Conservation (phyloP, 306 rosid genomes). For the Ormosia semicastrata region DNA sequence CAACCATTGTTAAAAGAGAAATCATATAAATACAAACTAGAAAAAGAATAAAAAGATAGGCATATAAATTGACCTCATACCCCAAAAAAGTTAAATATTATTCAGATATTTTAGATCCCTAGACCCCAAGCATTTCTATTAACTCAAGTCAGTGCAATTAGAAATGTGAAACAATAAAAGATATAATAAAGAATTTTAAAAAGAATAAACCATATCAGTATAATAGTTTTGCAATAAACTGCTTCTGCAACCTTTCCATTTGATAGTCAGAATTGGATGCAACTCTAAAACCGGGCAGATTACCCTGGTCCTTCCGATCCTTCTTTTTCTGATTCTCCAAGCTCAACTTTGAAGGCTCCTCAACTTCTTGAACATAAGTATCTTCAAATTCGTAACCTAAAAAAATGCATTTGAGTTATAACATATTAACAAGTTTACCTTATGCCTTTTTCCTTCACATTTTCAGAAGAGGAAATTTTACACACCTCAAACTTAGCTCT, state of each 20-base stretch:
- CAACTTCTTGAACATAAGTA: conserved; percentile 70
- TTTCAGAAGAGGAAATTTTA: neutral
- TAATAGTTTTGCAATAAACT: neutral
- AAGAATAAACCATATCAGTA: neutral
- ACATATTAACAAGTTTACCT: conserved; percentile 5
- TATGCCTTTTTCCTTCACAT: neutral
- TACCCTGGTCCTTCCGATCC: conserved; percentile 47
- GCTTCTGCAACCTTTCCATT: conserved; percentile 65
- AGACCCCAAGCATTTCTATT: neutral
- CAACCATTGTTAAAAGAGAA: conserved; percentile 22
- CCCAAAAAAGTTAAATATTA: conserved; percentile 17
- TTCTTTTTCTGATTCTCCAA: conserved; percentile 53
- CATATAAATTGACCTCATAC: neutral
- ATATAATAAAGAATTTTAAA: neutral
- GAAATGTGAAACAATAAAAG: conserved; percentile 14
- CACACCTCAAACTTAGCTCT: neutral
- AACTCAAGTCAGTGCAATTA: conserved; percentile 11
- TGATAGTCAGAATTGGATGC: conserved; percentile 77
- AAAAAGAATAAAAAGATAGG: conserved; percentile 16
- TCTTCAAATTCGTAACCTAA: conserved; percentile 79
- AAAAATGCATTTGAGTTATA: neutral
- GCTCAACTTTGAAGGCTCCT: conserved; percentile 63
- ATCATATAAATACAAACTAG: conserved; percentile 9
- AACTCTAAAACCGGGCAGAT: conserved; percentile 76
- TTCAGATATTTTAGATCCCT: neutral